These are phyloP conservation scores for Poronia punctata DNA, from an alignment of 495 filamentous ascomycete genomes.

Conservation along the genomic window DNA sequence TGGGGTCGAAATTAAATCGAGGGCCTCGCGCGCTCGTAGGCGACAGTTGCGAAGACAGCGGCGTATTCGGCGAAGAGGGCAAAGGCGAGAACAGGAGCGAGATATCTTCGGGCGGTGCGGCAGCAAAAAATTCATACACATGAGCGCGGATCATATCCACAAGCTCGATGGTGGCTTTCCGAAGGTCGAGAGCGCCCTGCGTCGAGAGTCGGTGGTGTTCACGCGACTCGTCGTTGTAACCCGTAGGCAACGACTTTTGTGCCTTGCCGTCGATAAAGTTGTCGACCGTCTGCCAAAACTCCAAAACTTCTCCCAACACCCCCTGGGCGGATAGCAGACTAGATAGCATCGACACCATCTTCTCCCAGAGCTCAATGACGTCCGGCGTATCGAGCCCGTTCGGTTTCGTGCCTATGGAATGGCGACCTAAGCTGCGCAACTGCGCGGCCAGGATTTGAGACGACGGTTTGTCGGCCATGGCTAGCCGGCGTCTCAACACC, in stretches of 20 bases:
- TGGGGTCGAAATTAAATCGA: constrained; percentile 70
- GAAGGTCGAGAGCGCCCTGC: constrained; percentile 62
- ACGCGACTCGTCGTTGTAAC: constrained; percentile 75
- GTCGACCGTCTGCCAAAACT: constrained; percentile 89
- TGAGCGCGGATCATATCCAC: constrained; percentile 73
- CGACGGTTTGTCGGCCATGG: constrained; percentile 62
- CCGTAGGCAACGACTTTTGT: constrained; percentile 72
- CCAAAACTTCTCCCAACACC: constrained; percentile 78
- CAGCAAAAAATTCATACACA: constrained; percentile 75
- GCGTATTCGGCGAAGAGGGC: constrained; percentile 62
- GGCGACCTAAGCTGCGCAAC: constrained; percentile 61
- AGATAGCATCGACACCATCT: constrained; percentile 63
- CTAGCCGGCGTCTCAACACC: constrained; percentile 73
- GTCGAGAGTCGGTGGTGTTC: constrained; percentile 76
- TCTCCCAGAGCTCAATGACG: constrained; percentile 85
- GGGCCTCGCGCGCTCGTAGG: constrained; percentile 52
- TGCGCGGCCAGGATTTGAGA: constrained; percentile 61
- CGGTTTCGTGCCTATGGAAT: constrained; percentile 46
- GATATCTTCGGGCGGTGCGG: constrained; percentile 83
- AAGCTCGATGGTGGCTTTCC: constrained; percentile 71
- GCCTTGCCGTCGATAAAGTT: constrained; percentile 83
- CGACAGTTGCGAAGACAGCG: constrained; percentile 39
- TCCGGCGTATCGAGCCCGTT: constrained; percentile 63
- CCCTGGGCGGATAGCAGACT: constrained; percentile 68
- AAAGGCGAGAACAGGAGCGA: constrained; percentile 76